Evolutionary conservation across 805 yeast genomes (phyloP).

Genomic region (Ogataea corticis): DNA sequence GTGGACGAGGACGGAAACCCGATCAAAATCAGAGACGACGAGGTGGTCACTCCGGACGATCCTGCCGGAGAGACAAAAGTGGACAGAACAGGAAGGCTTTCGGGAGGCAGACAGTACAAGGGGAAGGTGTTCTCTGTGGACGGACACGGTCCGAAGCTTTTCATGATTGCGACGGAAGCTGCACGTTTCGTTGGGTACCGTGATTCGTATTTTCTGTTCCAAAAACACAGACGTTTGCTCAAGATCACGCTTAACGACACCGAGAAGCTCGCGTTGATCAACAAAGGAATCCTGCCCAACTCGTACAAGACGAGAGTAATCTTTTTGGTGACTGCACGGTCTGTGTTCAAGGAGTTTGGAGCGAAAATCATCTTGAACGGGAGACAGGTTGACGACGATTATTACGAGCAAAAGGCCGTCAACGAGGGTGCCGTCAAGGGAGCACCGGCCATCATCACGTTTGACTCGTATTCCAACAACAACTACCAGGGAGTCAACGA

Average conservation of each 20-base stretch:
- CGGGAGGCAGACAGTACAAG: slow-evolving; percentile 73
- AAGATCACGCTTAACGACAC: slow-evolving; percentile 72
- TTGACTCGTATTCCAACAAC: slow-evolving; percentile 23
- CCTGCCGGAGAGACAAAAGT: slow-evolving; percentile 77
- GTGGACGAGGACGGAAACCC: slow-evolving; percentile 69
- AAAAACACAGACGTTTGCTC: slow-evolving; percentile 74
- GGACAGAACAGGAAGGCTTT: slow-evolving; percentile 61
- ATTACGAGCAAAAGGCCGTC: slow-evolving; percentile 66
- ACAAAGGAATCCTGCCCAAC: slow-evolving; percentile 78
- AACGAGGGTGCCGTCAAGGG: slow-evolving; percentile 68
- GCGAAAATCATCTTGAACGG: slow-evolving; percentile 81
- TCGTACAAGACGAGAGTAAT: slow-evolving; percentile 90
- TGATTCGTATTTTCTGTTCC: slow-evolving; percentile 86
- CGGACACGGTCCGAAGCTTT: slow-evolving; percentile 69
- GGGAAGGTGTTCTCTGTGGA: slow-evolving; percentile 65
- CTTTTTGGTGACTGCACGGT: slow-evolving; percentile 86
- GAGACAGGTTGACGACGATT: slow-evolving; percentile 79
- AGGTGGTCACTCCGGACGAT: slow-evolving; percentile 74
- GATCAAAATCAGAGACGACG: slow-evolving; percentile 67
- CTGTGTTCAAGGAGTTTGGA: slow-evolving; percentile 90
- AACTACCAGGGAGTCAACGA: slow-evolving; percentile 18
- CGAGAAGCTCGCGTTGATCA: slow-evolving; percentile 81
- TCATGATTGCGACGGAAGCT: slow-evolving; percentile 94
- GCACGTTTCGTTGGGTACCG: slow-evolving; percentile 94
- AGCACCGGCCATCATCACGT: slow-evolving; percentile 40